Evolutionary conservation across 345 rosid species (phyloP).

Genomic region (Iberis pinnata): DNA sequence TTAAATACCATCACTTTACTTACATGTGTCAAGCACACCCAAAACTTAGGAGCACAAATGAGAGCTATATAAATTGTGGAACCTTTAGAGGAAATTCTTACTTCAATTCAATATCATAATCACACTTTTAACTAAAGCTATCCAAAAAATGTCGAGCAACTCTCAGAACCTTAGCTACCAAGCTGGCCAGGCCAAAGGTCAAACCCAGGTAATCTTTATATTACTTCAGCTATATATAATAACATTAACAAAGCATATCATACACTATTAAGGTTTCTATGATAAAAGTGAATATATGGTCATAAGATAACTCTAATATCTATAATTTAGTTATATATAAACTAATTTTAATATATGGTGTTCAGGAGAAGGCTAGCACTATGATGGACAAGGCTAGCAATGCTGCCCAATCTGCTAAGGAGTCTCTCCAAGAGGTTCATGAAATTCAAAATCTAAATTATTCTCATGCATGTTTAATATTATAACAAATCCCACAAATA

Average conservation of each 20-base stretch:
- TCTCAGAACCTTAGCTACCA: slow-evolving; percentile 37
- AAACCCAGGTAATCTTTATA: slow-evolving; percentile 37
- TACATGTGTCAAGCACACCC: slow-evolving; percentile 5
- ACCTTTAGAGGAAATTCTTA: background rate
- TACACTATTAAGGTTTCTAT: background rate
- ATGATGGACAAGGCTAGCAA: slow-evolving; percentile 49
- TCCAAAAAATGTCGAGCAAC: slow-evolving; percentile 34
- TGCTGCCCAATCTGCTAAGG: slow-evolving; percentile 63
- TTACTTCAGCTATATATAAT: background rate
- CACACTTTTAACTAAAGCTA: background rate
- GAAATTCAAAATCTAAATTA: too few species aligned
- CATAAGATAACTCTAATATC: background rate
- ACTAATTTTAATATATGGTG: slow-evolving; percentile 1
- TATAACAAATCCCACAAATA: background rate
- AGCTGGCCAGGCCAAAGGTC: slow-evolving; percentile 53
- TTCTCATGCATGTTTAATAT: too few species aligned
- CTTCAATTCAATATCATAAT: background rate
- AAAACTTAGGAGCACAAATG: background rate
- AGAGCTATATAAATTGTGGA: slow-evolving; percentile 9
- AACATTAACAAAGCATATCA: too few species aligned
- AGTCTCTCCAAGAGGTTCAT: slow-evolving; percentile 47
- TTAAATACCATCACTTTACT: too few species aligned
- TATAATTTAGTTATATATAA: background rate
- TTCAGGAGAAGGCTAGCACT: slow-evolving; percentile 53
- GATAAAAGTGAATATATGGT: too few species aligned